Conservation (phyloP, 1,284 basidiomycete species). For the Ceratobasidium sp. region DNA sequence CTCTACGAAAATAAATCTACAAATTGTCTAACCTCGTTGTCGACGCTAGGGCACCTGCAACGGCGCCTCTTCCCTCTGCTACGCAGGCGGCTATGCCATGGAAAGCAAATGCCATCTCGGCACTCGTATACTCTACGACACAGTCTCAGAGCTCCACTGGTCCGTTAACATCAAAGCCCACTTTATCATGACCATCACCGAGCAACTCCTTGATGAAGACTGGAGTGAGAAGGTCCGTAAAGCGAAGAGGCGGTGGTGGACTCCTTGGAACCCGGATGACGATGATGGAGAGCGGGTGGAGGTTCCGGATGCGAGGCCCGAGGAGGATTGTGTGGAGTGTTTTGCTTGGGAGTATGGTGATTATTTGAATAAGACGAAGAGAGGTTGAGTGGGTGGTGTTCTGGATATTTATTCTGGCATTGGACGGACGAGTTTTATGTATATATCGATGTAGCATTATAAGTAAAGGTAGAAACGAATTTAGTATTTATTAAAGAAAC, state of each 20-base stretch:
- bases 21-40: not conserved
- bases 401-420: too few species aligned
- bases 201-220: constrained; percentile 77
- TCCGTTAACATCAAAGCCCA: constrained; percentile 83
- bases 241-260: constrained; percentile 49
- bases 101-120: constrained; percentile 87
- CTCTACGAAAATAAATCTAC: too few species aligned
- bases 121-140: constrained; percentile 88
- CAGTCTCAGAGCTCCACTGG: constrained; percentile 87
- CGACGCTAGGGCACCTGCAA: constrained; percentile 75
- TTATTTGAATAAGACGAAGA: constrained; percentile 52
- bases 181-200: constrained; percentile 80
- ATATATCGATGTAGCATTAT: too few species aligned
- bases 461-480: too few species aligned
- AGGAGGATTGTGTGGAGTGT: constrained; percentile 75
- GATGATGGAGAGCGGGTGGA: constrained; percentile 65
- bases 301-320: constrained; percentile 65
- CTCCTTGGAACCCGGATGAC: constrained; percentile 59
- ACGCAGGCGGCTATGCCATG: constrained; percentile 81
- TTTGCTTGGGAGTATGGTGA: constrained; percentile 76
- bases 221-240: constrained; percentile 70
- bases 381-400: not conserved
- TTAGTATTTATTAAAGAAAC: too few species aligned
- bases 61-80: constrained; percentile 78
- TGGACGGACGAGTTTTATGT: too few species aligned